A percentile compares a stretch with the other conserved stretches of the same genome.
Conservation (phyloP, 2,329 filamentous ascomycete genomes). For the Aspergillus phoenicis region DNA sequence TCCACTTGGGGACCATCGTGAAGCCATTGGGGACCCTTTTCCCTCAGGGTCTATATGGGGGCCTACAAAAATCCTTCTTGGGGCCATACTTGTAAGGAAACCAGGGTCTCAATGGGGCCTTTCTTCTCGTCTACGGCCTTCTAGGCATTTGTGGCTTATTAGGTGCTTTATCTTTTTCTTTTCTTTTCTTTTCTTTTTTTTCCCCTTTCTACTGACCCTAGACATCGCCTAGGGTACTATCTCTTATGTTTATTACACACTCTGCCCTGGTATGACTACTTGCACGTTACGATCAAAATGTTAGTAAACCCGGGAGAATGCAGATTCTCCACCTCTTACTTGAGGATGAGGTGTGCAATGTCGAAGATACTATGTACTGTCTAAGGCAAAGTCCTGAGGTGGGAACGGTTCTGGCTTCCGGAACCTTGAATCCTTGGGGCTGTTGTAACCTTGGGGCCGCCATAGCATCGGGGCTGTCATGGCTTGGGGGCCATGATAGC, state of each 20-base stretch:
- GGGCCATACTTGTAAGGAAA: no score
- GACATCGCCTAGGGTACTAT: no score
- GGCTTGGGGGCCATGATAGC: neutral
- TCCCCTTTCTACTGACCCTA: no score
- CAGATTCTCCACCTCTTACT: neutral
- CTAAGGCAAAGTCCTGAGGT: neutral
- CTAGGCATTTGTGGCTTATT: no score
- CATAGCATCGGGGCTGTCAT: neutral
- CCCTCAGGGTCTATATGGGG: neutral
- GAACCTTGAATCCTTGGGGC: neutral
- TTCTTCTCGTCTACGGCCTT: no score
- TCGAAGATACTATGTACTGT: neutral
- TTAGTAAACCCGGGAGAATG: neutral
- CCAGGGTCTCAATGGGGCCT: no score
- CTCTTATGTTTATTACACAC: no score
- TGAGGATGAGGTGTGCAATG: neutral
- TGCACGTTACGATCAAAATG: neutral
- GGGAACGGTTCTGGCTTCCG: neutral
- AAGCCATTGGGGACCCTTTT: neutral
- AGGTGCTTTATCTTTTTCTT: no score
- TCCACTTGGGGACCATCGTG: neutral
- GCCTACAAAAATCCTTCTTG: neutral
- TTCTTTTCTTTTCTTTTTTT: no score
- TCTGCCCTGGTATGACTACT: no score
- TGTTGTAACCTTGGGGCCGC: neutral